Conservation (phyloP, 495 filamentous ascomycete genomes). For the Neurospora sp. region DNA sequence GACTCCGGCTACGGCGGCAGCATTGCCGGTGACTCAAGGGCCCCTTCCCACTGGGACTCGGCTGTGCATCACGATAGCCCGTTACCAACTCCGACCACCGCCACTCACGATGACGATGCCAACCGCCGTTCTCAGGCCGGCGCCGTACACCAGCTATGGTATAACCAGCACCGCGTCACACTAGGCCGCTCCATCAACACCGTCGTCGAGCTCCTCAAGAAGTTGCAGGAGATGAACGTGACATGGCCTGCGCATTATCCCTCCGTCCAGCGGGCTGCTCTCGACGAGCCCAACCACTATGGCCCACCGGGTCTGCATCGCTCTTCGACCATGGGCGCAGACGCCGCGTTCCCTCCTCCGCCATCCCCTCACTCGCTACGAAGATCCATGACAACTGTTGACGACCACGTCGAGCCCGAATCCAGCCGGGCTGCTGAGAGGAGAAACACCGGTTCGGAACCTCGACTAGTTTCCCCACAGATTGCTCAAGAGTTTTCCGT, state of each 20-base stretch:
- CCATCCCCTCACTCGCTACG: conserved; percentile 41
- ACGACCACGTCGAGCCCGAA: conserved; percentile 51
- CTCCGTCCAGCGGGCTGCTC: conserved; percentile 57
- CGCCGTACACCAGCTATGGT: conserved; percentile 46
- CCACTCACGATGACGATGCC: conserved; percentile 16
- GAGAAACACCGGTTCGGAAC: conserved; percentile 42
- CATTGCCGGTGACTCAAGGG: conserved; percentile 29
- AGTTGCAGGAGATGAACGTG: conserved; percentile 78
- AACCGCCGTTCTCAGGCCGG: conserved; percentile 34
- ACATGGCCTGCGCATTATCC: conserved; percentile 95
- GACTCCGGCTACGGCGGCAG: conserved; percentile 93
- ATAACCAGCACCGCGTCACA: conserved; percentile 81
- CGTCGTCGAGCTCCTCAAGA: conserved; percentile 67
- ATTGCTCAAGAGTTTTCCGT: conserved; percentile 95
- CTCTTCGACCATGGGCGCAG: conserved; percentile 35
- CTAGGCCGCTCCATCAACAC: conserved; percentile 76
- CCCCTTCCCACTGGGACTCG: conserved; percentile 24
- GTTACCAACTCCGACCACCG: conserved; percentile 23
- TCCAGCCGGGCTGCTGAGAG: conserved; percentile 59
- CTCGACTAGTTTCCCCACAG: conserved; percentile 78
- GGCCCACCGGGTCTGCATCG: conserved; percentile 43
- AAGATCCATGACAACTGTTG: conserved; percentile 63
- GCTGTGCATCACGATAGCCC: conserved; percentile 59
- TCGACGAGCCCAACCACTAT: conserved; percentile 25
- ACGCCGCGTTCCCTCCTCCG: conserved; percentile 13